Evolutionary conservation across 129 eudicot species (phyloP), one percentile per base, ranked within the genome.

Genomic region (Lonicera japonica): DNA sequence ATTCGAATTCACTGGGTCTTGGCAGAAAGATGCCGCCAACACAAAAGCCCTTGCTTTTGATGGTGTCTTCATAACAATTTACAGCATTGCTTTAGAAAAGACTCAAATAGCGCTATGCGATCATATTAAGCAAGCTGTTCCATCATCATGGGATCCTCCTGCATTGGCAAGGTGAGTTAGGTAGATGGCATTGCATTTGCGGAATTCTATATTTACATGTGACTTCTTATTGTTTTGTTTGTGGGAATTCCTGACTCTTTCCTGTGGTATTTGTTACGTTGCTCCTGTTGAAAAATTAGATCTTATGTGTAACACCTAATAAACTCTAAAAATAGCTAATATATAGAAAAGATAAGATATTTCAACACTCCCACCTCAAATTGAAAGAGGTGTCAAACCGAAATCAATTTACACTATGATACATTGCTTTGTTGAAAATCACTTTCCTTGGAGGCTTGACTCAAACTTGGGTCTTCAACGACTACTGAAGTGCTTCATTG

Each of bases 111-210:
- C 68, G 4, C 73, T 86, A 24, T 16, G 67, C 20, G 95, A 86
- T 71, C 84, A 74, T 57, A 83, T 86, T 21, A 86, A 80, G 62
- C 75, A 76, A 43, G 89, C 89, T 7, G 89, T 86, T 60, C 86
- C 95, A 8, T 82, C 86, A 1, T 57, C 89, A 12, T 86, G 95
- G 95, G 86, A 86, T 66, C 95, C 95, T 54, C 80, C 82, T 39
- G 82, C 95, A 65, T 66, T 86, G 71, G 82, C 89, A 48, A 86
- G 82, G 95, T 82, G 53, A 79, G 81, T 51, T 14, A 51, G 43
- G 1, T 63, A 11, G 36, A 29, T 29, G 6, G 52, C 40, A 21
- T 21, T 63, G 38, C 56, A 21, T 51, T 51, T 58, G 40, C 34
- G 3, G 48, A 63, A 11, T 16, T 25, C 21, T 63, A 40, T 43